Evolutionary conservation across 495 filamentous ascomycete genomes (phyloP), one percentile per base, ranked within the genome.

Genomic region (Penicillium goetzii): DNA sequence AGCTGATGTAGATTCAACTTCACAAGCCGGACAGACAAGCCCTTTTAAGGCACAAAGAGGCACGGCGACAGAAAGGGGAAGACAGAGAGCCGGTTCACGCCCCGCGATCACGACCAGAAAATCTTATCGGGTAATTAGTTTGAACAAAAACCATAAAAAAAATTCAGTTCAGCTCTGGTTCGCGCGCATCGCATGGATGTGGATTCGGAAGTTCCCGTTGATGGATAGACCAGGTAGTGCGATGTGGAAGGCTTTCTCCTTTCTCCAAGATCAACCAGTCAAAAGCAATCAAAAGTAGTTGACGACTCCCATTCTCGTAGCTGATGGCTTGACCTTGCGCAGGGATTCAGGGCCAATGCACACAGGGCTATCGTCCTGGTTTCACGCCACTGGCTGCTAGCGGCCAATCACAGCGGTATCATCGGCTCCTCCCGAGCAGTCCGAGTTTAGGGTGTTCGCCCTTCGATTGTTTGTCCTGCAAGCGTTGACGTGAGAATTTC

Each of bases 181-280:
- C 23, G 21, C 23, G n/a, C 19, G 21, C 32, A 55, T 34, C n/a
- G 33, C 11, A 21, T 38, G 33, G 33, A n/a, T 30, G 50, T 53
- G 50, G 33, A 41, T 32, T 63, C 65, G 56, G 61, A 64, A 67
- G 61, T 30, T 64, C 53, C 65, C 62, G 51, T 62, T 63, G 60
- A 59, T n/a, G 45, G 30, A 3, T 36, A 17, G 23, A 33, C 23
- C 38, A 41, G 34, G 4, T 26, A 10, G 36, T 36, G 4, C 28
- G 52, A 38, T 38, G 30, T 11, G 38, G n/a, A 23, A 56, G 50
- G 57, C 56, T 56, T 59, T 40, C 40, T 49, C 43, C 55, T 55
- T 36, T 47, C 23, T 45, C 34, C 4, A 36, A 38, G 17, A 58
- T 61, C 53, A 49, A 41, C 61, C 47, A 58, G 61, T 63, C 61